Evolutionary conservation across 2,329 filamentous ascomycete genomes (phyloP).

Genomic region (Paracamarosporium sp.): DNA sequence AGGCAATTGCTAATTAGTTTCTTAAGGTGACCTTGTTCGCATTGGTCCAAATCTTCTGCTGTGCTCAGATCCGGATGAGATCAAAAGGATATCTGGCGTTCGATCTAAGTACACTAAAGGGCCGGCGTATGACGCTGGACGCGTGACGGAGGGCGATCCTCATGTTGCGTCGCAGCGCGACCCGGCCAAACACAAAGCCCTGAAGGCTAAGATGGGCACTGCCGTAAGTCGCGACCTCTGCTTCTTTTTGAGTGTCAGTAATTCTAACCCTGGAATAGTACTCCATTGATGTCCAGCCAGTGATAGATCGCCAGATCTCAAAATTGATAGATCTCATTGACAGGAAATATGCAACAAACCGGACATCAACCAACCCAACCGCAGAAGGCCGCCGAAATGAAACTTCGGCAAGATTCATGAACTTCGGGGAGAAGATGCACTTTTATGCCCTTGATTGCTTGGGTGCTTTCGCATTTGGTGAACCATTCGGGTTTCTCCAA

Average conservation of each 20-base stretch:
- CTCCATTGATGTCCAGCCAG: background rate
- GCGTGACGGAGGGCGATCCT: background rate
- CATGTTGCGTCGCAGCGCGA: constrained; percentile 4
- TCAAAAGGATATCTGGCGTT: constrained; percentile 1
- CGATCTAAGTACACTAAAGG: constrained; percentile 1
- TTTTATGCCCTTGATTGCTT: constrained; percentile 1
- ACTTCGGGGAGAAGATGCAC: constrained; percentile 4
- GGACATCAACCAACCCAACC: background rate
- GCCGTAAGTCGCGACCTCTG: background rate
- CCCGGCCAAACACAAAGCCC: background rate
- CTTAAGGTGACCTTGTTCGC: background rate
- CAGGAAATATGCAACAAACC: constrained; percentile 1
- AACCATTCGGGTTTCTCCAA: background rate
- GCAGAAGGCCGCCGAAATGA: constrained; percentile 1
- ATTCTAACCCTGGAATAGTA: background rate
- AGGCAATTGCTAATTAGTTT: too few species aligned
- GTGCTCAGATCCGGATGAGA: constrained; percentile 1
- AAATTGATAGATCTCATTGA: constrained; percentile 3
- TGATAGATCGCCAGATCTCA: background rate
- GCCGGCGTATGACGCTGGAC: background rate
- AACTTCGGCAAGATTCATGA: constrained; percentile 1
- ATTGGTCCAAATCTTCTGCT: constrained; percentile 1
- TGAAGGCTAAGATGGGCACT: constrained; percentile 2
- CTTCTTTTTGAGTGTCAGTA: background rate
- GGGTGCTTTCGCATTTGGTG: background rate